phyloP scores from a whole-genome alignment of 2,329 filamentous ascomycete genomes.

The Sordariomycetes sp. region DNA sequence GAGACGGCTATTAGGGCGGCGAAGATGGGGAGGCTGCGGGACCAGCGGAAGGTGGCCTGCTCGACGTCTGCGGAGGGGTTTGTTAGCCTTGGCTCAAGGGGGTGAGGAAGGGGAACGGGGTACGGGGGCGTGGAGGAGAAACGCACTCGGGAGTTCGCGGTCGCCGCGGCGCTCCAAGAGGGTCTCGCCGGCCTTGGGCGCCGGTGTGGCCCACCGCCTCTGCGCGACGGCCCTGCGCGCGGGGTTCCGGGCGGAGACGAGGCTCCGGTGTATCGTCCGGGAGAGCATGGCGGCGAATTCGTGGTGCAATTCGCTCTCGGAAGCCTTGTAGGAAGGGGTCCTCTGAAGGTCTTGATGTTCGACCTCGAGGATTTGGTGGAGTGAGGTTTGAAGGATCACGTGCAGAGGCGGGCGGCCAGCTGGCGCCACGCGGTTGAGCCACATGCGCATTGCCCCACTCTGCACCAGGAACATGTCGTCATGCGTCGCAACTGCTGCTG shows the following conservation, averaged over 20 bases:
- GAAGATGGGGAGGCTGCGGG: constrained; percentile 73
- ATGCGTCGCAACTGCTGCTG: neutral
- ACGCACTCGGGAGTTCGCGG: constrained; percentile 52
- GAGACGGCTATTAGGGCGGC: constrained; percentile 57
- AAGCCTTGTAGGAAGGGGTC: neutral
- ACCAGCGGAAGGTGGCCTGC: constrained; percentile 44
- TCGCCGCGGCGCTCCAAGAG: constrained; percentile 55
- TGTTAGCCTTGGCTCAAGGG: neutral
- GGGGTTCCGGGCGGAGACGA: constrained; percentile 4
- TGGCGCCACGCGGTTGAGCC: neutral
- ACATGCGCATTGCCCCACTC: neutral
- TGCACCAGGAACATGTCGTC: neutral
- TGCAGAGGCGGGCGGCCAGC: neutral
- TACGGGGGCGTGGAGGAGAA: neutral
- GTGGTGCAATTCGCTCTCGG: neutral
- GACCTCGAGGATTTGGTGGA: neutral
- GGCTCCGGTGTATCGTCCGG: constrained; percentile 2
- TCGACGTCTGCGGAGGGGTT: neutral
- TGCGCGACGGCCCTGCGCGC: constrained; percentile 14
- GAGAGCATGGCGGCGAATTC: constrained; percentile 6
- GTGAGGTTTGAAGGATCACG: neutral
- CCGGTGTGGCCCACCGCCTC: constrained; percentile 38
- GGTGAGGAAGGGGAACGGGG: neutral
- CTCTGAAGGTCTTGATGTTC: neutral
- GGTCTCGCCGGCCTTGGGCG: constrained; percentile 49